Conservation (phyloP, 495 filamentous ascomycete species). For the Aspergillus carlsbadensis region DNA sequence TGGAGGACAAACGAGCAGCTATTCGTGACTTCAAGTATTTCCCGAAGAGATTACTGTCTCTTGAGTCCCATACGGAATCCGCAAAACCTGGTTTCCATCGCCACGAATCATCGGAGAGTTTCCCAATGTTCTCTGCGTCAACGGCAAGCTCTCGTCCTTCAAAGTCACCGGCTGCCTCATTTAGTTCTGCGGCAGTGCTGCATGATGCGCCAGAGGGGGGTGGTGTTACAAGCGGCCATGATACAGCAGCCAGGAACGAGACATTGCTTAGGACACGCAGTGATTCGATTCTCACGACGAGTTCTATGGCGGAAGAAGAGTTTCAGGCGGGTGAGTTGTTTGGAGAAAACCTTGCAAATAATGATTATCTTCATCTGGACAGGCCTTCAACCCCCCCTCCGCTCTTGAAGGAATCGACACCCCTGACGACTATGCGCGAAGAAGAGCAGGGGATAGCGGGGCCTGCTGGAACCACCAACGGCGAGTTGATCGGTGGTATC, state of each 20-base stretch:
- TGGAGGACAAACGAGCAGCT: constrained; percentile 44
- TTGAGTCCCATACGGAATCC: constrained; percentile 37
- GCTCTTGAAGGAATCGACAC: constrained; percentile 38
- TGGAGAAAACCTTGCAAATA: constrained; percentile 24
- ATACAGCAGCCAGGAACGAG: constrained; percentile 16
- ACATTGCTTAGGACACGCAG: constrained; percentile 12
- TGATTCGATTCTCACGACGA: constrained; percentile 26
- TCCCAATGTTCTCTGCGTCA: constrained; percentile 79
- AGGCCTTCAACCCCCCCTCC: constrained; percentile 43
- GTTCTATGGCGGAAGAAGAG: constrained; percentile 20
- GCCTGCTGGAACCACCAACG: background rate
- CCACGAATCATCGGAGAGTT: constrained; percentile 78
- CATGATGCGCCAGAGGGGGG: constrained; percentile 18
- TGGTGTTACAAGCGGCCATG: background rate
- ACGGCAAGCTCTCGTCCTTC: constrained; percentile 56
- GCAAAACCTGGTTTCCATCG: constrained; percentile 48
- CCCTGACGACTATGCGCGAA: constrained; percentile 20
- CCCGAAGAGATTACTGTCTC: constrained; percentile 44
- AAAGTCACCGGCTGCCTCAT: constrained; percentile 45
- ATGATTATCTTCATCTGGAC: constrained; percentile 33
- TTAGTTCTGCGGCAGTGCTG: constrained; percentile 31
- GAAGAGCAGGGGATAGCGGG: constrained; percentile 9
- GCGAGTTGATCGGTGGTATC: constrained; percentile 10
- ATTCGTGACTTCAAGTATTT: constrained; percentile 45
- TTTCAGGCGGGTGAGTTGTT: constrained; percentile 21